Evolutionary conservation across 352 stramenopile genomes (phyloP), one percentile per base, ranked within the genome.

Genomic region (Pythium brachiatum): DNA sequence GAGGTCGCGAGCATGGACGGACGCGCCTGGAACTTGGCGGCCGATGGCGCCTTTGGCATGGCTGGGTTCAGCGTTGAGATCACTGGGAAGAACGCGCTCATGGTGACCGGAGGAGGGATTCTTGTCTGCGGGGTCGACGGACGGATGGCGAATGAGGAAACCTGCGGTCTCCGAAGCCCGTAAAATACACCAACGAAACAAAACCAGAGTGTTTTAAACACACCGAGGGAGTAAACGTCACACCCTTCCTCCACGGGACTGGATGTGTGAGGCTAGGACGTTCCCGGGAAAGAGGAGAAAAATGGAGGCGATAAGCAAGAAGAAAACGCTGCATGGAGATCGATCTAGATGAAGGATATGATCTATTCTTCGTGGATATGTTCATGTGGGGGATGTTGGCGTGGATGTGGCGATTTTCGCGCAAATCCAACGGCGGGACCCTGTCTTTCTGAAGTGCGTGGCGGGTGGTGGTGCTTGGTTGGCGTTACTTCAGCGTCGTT

Each of bases 61-160:
- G 66, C 73, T 26, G 83, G 83, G 77, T 83, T 87, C 43, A 92
- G 74, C 38, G 78, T 65, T 58, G 79, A 86, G 76, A 92, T 89
- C 34, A 86, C 68, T 52, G 83, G 83, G 71, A 92, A 92, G 73
- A 92, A 92, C 20, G 75, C 72, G 72, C 76, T 87, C 81, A 91
- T 91, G 36, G 3, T 78, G 53, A 51, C 53, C 34, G 36, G 57
- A 29, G 26, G 31, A 36, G 41, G 41, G 41, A 48, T 48, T 38
- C 57, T 26, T 58, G 54, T 59, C 60, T 66, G 62, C 47, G 70
- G 67, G 74, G 68, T 75, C 68, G 68, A 84, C 62, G 71, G 78
- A 72, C 77, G 74, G 80, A 86, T 83, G 76, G 78, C 68, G 78
- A 88, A 87, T 90, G 81, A 79, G 27, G 32, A 66, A 67, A 70